Base-by-base conservation (phyloP, 2,329 filamentous ascomycete species). In the Cercospora sp. region DNA sequence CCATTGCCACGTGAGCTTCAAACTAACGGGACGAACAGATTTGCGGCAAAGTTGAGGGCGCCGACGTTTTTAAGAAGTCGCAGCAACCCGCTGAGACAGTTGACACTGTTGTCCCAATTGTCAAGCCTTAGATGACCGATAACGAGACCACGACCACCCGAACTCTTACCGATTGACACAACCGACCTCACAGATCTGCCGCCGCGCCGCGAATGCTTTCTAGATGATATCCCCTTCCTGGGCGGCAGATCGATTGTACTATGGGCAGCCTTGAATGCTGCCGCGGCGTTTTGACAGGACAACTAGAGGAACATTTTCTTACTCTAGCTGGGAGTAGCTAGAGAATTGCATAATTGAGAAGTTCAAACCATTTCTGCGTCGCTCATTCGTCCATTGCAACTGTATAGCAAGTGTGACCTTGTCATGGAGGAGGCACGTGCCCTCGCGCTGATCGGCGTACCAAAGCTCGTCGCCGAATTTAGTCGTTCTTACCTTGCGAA, bases 11-110 rank as follows among this genome's bases (percentile, higher is more conserved):
- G 23, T 64, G 53, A 30, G 16, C 60, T 7, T 30, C 28, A 20
- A 13, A n/a, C 26, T 60, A 36, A 65, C 26, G 48, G n/a, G 53
- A 31, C 18, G 58, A 10, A 26, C 57, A 78, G 75, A 74, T 85
- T 73, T 84, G 79, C 75, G 83, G 83, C 68, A 83, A 82, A 78
- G 79, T 82, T 71, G 81, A 84, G 70, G 83, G 83, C 69, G 79
- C 80, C 61, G 81, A 85, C 68, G 77, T 85, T 55, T 78, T 77
- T 69, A 77, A 76, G 72, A 82, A 80, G 72, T 77, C 70, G 12
- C 60, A 69, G 63, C 57, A 67, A 30, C 76, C 77, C 12, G 51
- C 72, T 3, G 74, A 79, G 42, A 77, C 80, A 66, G 70, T 74
- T 18, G 81, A 82, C 66, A 80, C 73, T 68, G 71, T 76, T 45